Percentiles rank a stretch among this genome's conserved stretches.
These are phyloP conservation scores for Albizia julibrissin DNA, from an alignment of 306 rosid genomes.

Conservation along the genomic window DNA sequence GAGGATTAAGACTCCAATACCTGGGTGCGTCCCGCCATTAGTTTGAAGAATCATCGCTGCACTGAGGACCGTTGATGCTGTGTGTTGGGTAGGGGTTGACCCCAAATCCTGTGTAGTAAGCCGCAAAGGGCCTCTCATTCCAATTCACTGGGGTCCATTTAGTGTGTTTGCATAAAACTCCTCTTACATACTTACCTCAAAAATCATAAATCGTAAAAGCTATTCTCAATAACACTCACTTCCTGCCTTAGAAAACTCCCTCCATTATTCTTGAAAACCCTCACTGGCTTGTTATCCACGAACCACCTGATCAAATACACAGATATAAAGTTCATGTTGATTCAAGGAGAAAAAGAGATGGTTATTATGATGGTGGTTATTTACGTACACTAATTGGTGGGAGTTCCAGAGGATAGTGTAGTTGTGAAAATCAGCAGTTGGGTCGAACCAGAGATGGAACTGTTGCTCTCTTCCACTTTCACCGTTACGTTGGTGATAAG, in stretches of 20 bases:
- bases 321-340: too few species aligned
- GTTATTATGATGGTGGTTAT: too few species aligned
- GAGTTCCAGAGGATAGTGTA: conserved; percentile 41
- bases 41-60: background rate
- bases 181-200: too few species aligned
- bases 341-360: too few species aligned
- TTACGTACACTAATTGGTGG: background rate
- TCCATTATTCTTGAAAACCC: conserved; percentile 35
- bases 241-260: conserved; percentile 28
- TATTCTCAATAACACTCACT: conserved; percentile 28
- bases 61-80: background rate
- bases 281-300: conserved; percentile 30
- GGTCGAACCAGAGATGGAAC: conserved; percentile 39
- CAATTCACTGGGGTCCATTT: conserved; percentile 29
- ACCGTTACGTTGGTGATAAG: conserved; percentile 24
- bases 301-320: background rate
- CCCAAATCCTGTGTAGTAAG: conserved; percentile 26
- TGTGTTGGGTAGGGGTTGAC: conserved; percentile 14
- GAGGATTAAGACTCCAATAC: conserved; percentile 9
- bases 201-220: too few species aligned
- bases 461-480: conserved; percentile 29
- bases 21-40: conserved; percentile 25
- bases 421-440: conserved; percentile 27
- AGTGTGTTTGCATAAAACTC: too few species aligned
- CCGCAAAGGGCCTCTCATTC: conserved; percentile 35